Percentiles rank a stretch among this genome's conserved stretches.
These are phyloP conservation scores for Bifiguratus adelaidae DNA, from an alignment of 192 early-diverging fungal genomes.

Conservation along the genomic window DNA sequence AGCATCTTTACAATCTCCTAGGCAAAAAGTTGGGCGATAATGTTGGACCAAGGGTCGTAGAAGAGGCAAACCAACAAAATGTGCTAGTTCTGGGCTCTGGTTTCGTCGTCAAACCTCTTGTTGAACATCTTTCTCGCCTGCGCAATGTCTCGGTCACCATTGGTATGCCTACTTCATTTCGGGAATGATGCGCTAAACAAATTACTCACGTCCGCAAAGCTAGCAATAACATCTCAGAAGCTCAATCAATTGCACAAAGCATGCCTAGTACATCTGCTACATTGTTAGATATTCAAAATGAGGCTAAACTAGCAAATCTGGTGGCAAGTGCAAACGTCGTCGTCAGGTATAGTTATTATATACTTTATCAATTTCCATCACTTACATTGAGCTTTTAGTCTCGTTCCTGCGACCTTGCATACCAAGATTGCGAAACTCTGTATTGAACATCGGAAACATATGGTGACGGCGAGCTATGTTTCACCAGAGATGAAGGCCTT, in stretches of 20 bases:
- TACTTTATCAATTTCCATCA: neutral
- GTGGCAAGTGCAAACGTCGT: constrained; percentile 77
- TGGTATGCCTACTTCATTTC: constrained; percentile 21
- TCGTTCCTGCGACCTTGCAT: constrained; percentile 84
- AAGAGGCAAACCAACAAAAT: constrained; percentile 22
- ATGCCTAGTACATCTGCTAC: constrained; percentile 49
- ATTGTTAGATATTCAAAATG: constrained; percentile 62
- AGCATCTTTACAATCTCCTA: constrained; percentile 36
- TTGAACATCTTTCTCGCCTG: constrained; percentile 69
- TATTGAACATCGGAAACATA: constrained; percentile 76
- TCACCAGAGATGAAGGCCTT: constrained; percentile 80
- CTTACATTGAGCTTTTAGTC: constrained; percentile 26
- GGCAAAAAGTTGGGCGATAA: constrained; percentile 7
- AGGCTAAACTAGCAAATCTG: constrained; percentile 38
- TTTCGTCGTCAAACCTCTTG: constrained; percentile 84
- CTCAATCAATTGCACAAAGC: constrained; percentile 48
- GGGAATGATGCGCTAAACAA: neutral
- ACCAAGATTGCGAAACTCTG: constrained; percentile 64
- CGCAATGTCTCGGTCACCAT: constrained; percentile 55
- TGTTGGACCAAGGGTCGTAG: neutral
- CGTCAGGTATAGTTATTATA: constrained; percentile 43
- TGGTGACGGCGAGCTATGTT: constrained; percentile 95
- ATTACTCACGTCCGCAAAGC: constrained; percentile 29
- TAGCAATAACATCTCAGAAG: constrained; percentile 67
- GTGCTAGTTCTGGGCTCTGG: constrained; percentile 49